phyloP scores from a whole-genome alignment of 2,329 filamentous ascomycete genomes.

The Sclerotiophoma versabilis region DNA sequence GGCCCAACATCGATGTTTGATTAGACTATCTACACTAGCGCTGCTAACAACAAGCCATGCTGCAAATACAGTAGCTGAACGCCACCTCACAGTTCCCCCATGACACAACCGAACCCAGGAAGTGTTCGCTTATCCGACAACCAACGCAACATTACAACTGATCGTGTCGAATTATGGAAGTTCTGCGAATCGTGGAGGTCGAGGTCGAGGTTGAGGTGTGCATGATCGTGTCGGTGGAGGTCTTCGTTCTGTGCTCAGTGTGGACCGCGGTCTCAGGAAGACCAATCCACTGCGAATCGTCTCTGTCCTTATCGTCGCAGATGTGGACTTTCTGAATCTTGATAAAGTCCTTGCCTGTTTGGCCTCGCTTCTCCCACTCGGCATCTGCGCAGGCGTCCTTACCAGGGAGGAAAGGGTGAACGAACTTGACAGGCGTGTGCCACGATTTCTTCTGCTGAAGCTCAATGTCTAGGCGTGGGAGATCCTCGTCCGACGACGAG shows the following conservation, averaged over 20 bases:
- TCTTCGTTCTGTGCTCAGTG: neutral
- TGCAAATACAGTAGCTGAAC: too few relatives aligned
- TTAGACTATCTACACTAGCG: constrained; percentile 18
- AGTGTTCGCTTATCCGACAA: neutral
- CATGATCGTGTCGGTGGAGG: neutral
- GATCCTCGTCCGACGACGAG: neutral
- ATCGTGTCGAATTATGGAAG: neutral
- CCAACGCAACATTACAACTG: neutral
- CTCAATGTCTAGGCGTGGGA: neutral
- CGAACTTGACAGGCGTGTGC: constrained; percentile 25
- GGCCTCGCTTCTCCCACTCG: constrained; percentile 33
- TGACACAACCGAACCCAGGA: neutral
- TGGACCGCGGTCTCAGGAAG: neutral
- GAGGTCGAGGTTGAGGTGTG: neutral
- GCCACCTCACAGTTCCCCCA: too few relatives aligned
- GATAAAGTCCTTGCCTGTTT: constrained; percentile 16
- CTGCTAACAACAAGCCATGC: constrained; percentile 3
- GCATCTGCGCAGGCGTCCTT: constrained; percentile 24
- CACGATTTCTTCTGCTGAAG: constrained; percentile 23
- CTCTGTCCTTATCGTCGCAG: constrained; percentile 11
- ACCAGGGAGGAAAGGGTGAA: constrained; percentile 19
- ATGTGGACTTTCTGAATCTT: constrained; percentile 20
- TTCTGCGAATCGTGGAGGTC: neutral
- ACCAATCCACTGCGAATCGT: constrained; percentile 13
- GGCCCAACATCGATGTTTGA: constrained; percentile 16